phyloP scores from a whole-genome alignment of 352 stramenopile genomes.

The Pythium sp. region DNA sequence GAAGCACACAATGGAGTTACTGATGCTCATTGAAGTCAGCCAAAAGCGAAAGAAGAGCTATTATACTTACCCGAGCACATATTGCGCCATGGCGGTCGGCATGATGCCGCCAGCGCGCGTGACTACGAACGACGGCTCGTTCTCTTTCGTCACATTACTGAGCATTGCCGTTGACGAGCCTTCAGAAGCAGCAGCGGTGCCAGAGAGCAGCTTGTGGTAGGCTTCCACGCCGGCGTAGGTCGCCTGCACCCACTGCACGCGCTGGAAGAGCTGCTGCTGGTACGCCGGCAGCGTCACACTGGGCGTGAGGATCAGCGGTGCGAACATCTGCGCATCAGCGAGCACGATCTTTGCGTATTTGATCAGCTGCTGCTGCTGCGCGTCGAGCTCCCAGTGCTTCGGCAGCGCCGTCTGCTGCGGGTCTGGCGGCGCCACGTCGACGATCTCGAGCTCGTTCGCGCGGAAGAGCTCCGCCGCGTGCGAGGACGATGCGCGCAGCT shows the following conservation, averaged over 20 bases:
- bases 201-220: constrained; percentile 32
- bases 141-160: constrained; percentile 6
- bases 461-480: constrained; percentile 45
- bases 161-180: constrained; percentile 3
- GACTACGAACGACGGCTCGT: constrained; percentile 33
- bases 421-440: constrained; percentile 28
- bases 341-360: constrained; percentile 39
- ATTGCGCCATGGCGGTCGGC: constrained; percentile 55
- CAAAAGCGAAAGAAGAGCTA: background rate
- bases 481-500: constrained; percentile 25
- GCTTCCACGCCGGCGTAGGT: constrained; percentile 64
- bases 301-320: constrained; percentile 36
- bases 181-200: background rate
- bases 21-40: background rate
- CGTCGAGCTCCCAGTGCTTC: constrained; percentile 30
- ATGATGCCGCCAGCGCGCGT: constrained; percentile 65
- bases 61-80: constrained; percentile 44
- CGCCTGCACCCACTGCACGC: constrained; percentile 57
- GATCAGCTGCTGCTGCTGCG: constrained; percentile 39
- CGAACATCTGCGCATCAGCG: constrained; percentile 43
- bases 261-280: constrained; percentile 32
- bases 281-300: constrained; percentile 18
- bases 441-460: constrained; percentile 36
- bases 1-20: background rate
- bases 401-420: constrained; percentile 12